Conservation (phyloP, 1,284 basidiomycete species). For the Pholiota adiposa region DNA sequence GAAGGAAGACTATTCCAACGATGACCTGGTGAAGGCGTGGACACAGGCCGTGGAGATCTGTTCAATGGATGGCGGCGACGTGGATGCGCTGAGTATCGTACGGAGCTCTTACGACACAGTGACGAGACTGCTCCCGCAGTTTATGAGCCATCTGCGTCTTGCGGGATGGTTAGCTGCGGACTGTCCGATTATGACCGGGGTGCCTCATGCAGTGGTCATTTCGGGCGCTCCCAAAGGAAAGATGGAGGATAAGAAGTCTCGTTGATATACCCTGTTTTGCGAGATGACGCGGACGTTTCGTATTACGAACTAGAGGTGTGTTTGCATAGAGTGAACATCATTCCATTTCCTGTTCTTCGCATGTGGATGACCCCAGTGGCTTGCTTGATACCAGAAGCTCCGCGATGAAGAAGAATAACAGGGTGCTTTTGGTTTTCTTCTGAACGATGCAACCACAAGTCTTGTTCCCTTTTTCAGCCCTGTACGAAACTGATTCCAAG, state of each 20-base stretch:
- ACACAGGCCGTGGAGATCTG: conserved; percentile 46
- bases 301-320: too few species aligned
- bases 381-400: too few species aligned
- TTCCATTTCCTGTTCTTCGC: too few species aligned
- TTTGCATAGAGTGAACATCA: too few species aligned
- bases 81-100: conserved; percentile 14
- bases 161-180: conserved; percentile 22
- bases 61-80: conserved; percentile 1
- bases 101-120: conserved; percentile 8
- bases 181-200: conserved; percentile 19
- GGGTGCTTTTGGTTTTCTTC: too few species aligned
- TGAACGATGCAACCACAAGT: too few species aligned
- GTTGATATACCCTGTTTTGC: background rate
- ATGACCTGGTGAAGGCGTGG: conserved; percentile 64
- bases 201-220: conserved; percentile 18
- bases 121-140: conserved; percentile 9
- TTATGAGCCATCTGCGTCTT: conserved; percentile 12
- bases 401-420: too few species aligned
- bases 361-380: too few species aligned
- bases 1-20: conserved; percentile 48
- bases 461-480: too few species aligned
- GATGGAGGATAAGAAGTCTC: conserved; percentile 10
- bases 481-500: background rate
- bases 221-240: background rate
- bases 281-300: too few species aligned